phyloP scores from a whole-genome alignment of 2,329 filamentous ascomycete genomes.

The Chalara sp. region DNA sequence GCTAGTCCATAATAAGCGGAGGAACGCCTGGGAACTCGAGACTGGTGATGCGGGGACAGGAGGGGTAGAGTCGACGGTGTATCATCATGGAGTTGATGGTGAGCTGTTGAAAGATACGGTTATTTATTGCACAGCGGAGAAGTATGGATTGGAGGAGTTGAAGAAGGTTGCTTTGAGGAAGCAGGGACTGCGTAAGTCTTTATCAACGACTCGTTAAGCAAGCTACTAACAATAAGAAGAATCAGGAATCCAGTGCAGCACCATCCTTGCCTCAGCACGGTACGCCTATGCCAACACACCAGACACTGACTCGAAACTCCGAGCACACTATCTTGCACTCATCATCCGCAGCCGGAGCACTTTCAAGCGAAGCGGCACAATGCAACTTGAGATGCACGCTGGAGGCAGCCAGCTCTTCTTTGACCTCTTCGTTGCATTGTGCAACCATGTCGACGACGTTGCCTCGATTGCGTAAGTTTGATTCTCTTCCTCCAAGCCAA shows the following conservation, averaged over 20 bases:
- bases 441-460: constrained; percentile 78
- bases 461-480: constrained; percentile 46
- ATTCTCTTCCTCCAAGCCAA: neutral
- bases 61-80: constrained; percentile 60
- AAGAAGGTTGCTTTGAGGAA: constrained; percentile 82
- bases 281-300: constrained; percentile 87
- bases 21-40: constrained; percentile 78
- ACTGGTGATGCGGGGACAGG: constrained; percentile 50
- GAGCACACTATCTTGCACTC: constrained; percentile 85
- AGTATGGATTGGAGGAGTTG: constrained; percentile 75
- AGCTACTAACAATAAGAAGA: constrained; percentile 44
- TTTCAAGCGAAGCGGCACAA: constrained; percentile 89
- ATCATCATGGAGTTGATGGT: constrained; percentile 56
- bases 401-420: constrained; percentile 83
- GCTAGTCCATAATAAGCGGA: constrained; percentile 73
- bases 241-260: constrained; percentile 84
- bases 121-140: constrained; percentile 83
- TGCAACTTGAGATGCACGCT: constrained; percentile 90
- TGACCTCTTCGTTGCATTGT: constrained; percentile 87
- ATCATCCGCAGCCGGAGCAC: constrained; percentile 83
- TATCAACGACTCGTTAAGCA: neutral
- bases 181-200: constrained; percentile 67
- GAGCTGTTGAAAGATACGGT: constrained; percentile 81
- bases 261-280: constrained; percentile 79
- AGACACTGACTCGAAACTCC: constrained; percentile 81